Evolutionary conservation across 345 rosid genomes (phyloP).

Genomic region (Citrus sp.): DNA sequence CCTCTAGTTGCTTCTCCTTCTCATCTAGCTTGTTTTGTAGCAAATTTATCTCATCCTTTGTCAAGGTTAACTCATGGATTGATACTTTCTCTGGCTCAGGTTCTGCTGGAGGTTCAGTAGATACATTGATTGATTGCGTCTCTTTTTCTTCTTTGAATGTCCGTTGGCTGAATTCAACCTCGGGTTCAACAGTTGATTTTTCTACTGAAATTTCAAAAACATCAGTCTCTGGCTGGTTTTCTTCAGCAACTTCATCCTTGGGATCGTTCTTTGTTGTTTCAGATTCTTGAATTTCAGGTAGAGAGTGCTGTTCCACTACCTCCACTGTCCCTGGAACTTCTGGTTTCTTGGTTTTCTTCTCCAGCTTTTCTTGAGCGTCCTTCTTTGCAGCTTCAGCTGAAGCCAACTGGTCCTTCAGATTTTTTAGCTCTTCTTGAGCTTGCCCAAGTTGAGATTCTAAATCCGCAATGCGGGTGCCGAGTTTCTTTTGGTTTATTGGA

Average conservation of each 20-base stretch:
- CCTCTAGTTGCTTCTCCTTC: conserved; percentile 53
- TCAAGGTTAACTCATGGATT: conserved; percentile 29
- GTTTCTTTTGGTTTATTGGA: conserved; percentile 64
- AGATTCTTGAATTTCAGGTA: conserved; percentile 23
- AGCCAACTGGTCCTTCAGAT: conserved; percentile 66
- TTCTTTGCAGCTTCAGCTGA: conserved; percentile 86
- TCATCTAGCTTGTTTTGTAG: conserved; percentile 56
- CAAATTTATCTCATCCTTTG: conserved; percentile 51
- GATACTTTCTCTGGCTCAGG: conserved; percentile 31
- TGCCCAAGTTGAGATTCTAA: conserved; percentile 91
- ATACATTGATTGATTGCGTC: conserved; percentile 16
- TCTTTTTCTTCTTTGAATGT: conserved; percentile 20
- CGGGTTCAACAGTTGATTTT: conserved; percentile 31
- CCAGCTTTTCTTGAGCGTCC: conserved; percentile 61
- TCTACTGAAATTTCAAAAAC: conserved; percentile 70
- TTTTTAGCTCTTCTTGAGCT: conserved; percentile 85
- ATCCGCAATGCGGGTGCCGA: conserved; percentile 78
- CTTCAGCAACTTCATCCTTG: conserved; percentile 38
- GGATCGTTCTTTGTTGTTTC: conserved; percentile 15
- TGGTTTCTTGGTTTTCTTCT: conserved; percentile 52
- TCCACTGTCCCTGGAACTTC: conserved; percentile 9
- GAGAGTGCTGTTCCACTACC: conserved; percentile 18
- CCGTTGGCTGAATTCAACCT: conserved; percentile 17
- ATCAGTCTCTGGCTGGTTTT: conserved; percentile 52
- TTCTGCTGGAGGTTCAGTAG: conserved; percentile 16